A percentile compares a stretch with the other conserved stretches of the same genome.
These are phyloP conservation scores for Gardenia jasminoides DNA, from an alignment of 257 asterid genomes.

Conservation along the genomic window DNA sequence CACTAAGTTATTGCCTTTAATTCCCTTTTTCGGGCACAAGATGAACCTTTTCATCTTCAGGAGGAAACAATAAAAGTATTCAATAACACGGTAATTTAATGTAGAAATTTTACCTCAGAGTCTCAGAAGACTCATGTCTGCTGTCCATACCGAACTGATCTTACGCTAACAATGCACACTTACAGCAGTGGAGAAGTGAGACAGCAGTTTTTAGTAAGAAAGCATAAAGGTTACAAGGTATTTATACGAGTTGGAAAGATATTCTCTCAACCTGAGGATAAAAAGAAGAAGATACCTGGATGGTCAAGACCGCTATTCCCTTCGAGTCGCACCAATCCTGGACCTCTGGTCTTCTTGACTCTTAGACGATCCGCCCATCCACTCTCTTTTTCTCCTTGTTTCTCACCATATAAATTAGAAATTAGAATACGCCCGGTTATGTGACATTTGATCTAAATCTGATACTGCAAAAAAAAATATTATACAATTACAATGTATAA, in stretches of 20 bases:
- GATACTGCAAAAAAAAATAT: no score
- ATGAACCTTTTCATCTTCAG: neutral
- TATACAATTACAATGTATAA: no score
- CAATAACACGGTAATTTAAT: neutral
- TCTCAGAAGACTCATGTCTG: conserved; percentile 56
- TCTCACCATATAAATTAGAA: no score
- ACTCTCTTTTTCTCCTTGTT: neutral
- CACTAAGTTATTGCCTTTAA: neutral
- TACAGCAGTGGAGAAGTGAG: neutral
- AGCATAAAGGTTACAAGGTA: conserved; percentile 11
- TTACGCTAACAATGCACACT: neutral
- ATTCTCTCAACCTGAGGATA: conserved; percentile 11
- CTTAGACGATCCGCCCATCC: neutral
- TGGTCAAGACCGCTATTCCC: conserved; percentile 2
- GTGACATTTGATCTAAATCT: no score
- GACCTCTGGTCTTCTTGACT: neutral
- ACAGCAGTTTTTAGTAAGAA: conserved; percentile 22
- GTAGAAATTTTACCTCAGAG: conserved; percentile 41
- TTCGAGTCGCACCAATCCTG: neutral
- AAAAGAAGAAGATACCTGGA: conserved; percentile 20
- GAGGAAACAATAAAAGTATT: neutral
- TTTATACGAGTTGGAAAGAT: conserved; percentile 13
- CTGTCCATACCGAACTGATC: conserved; percentile 42
- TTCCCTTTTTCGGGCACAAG: neutral
- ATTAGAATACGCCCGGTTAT: neutral